Percentiles rank a stretch among this genome's conserved stretches.
Evolutionary conservation across 2,329 filamentous ascomycete species (phyloP).

Genomic region (Diplodia sapinea): DNA sequence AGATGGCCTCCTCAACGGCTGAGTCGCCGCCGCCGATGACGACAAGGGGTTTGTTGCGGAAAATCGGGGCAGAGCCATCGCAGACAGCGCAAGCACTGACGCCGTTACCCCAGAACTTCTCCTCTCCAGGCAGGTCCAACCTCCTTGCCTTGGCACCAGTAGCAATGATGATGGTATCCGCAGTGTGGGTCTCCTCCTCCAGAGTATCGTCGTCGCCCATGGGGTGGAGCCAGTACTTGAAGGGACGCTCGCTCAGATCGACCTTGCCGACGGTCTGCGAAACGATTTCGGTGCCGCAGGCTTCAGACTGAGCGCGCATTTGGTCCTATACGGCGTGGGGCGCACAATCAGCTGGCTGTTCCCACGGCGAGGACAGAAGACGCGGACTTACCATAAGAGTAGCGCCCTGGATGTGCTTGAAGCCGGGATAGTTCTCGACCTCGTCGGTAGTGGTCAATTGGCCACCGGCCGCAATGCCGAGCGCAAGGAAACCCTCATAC

Average conservation of each 20-base stretch:
- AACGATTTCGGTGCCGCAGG: slow-evolving; percentile 91
- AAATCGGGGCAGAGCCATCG: slow-evolving; percentile 95
- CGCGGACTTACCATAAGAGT: slow-evolving; percentile 74
- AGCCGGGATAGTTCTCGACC: slow-evolving; percentile 97
- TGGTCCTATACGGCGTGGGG: slow-evolving; percentile 62
- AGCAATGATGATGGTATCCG: slow-evolving; percentile 90
- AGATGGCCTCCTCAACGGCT: slow-evolving; percentile 95
- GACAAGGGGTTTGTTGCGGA: slow-evolving; percentile 92
- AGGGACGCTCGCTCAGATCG: slow-evolving; percentile 81
- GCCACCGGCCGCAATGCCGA: slow-evolving; percentile 92
- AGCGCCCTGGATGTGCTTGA: slow-evolving; percentile 84
- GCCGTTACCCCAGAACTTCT: slow-evolving; percentile 96
- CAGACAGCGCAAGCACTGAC: slow-evolving; percentile 97
- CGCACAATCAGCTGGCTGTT: slow-evolving; percentile 34
- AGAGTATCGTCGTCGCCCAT: slow-evolving; percentile 81
- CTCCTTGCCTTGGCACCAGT: slow-evolving; percentile 92
- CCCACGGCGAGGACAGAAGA: background rate
- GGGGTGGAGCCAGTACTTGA: slow-evolving; percentile 77
- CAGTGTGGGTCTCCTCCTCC: slow-evolving; percentile 76
- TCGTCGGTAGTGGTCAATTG: slow-evolving; percentile 99
- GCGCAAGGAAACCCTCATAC: slow-evolving; percentile 97
- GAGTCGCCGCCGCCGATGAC: slow-evolving; percentile 98
- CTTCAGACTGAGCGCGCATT: slow-evolving; percentile 90
- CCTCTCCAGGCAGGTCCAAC: slow-evolving; percentile 82
- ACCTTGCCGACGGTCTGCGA: slow-evolving; percentile 90